Evolutionary conservation across 73 alveolate genomes (phyloP).

Genomic region (Paramecium tetraurelia): DNA sequence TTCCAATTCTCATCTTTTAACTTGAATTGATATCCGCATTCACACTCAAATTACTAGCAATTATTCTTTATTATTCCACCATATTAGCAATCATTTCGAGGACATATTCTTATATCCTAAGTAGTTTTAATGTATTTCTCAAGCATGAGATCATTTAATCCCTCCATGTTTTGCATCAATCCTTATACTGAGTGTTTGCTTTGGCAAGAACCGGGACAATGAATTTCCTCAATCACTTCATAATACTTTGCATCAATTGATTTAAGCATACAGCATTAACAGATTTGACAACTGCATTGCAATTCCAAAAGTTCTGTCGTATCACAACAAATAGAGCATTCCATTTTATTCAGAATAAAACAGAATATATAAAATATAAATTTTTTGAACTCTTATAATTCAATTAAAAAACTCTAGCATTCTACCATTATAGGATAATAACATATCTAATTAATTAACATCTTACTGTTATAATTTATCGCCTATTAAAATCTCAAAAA

Average conservation of each 20-base stretch:
- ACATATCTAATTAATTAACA: no score
- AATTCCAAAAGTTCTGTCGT: background rate
- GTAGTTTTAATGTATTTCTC: background rate
- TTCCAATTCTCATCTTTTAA: background rate
- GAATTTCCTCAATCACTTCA: background rate
- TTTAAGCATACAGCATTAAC: background rate
- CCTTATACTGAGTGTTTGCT: background rate
- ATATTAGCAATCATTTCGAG: background rate
- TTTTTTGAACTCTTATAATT: background rate
- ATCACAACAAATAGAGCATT: constrained; percentile 18
- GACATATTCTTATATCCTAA: background rate
- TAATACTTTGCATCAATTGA: constrained; percentile 24
- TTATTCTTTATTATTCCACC: background rate
- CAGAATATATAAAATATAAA: constrained; percentile 32
- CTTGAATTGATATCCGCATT: background rate
- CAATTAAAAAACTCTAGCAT: background rate
- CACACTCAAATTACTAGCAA: background rate
- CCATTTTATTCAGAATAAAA: constrained; percentile 37
- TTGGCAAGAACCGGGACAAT: constrained; percentile 11
- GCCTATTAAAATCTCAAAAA: no score
- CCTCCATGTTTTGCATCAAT: background rate
- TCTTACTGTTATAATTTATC: no score
- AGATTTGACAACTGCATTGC: background rate
- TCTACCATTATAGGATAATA: no score
- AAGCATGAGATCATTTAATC: background rate